Conservation (phyloP, 1,284 basidiomycete species). For the Malassezia equina region DNA sequence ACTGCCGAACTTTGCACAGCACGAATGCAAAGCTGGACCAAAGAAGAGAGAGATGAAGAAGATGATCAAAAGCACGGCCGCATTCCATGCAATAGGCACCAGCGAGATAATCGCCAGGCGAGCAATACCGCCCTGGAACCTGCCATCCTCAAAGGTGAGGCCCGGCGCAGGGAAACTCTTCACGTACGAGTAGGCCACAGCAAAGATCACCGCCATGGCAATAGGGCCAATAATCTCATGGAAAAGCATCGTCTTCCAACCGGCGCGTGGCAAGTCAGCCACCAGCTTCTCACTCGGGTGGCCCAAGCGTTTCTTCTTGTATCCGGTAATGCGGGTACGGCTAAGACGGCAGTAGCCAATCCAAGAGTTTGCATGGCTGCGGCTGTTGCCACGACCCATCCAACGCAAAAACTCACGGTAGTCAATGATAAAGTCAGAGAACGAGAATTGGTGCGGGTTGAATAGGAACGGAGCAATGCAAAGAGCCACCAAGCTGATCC, state of each 20-base stretch:
- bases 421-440: constrained; percentile 47
- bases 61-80: constrained; percentile 68
- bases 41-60: constrained; percentile 87
- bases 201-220: constrained; percentile 42
- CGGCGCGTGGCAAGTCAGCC: constrained; percentile 43
- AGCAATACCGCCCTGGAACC: constrained; percentile 61
- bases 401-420: constrained; percentile 48
- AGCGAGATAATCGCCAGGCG: constrained; percentile 86
- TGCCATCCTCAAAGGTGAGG: constrained; percentile 54
- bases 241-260: constrained; percentile 44
- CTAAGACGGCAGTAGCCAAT: constrained; percentile 48
- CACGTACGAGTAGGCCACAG: constrained; percentile 47
- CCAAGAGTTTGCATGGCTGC: constrained; percentile 48
- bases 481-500: constrained; percentile 45
- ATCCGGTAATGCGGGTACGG: constrained; percentile 46
- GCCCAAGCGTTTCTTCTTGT: constrained; percentile 49
- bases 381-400: constrained; percentile 48
- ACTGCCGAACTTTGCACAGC: constrained; percentile 48
- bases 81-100: constrained; percentile 92
- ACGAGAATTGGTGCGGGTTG: constrained; percentile 48
- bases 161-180: constrained; percentile 36
- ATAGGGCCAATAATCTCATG: constrained; percentile 43
- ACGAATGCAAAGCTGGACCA: constrained; percentile 75
- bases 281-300: constrained; percentile 48
- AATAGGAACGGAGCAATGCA: constrained; percentile 47